phyloP scores from a whole-genome alignment of 306 rosid genomes.

The Glycine tomentella region DNA sequence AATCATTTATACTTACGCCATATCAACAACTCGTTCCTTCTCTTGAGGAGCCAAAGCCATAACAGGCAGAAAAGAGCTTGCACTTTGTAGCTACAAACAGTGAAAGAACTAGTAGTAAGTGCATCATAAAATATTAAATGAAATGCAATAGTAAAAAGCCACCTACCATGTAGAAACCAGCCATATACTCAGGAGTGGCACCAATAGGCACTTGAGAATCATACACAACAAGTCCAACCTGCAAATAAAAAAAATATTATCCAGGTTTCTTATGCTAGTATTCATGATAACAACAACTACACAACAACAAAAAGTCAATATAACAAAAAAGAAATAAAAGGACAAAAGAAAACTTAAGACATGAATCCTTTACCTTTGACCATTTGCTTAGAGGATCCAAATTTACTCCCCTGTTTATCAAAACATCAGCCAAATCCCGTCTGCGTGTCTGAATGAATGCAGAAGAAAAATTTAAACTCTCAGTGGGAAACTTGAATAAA shows the following conservation, averaged over 20 bases:
- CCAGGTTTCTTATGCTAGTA: background rate
- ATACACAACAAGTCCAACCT: conserved; percentile 98
- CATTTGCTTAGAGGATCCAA: conserved; percentile 94
- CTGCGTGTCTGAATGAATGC: conserved; percentile 73
- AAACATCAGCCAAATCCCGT: conserved; percentile 91
- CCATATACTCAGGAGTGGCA: conserved; percentile 99
- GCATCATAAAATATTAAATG: conserved; percentile 6
- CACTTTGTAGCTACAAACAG: conserved; percentile 83
- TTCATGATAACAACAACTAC: background rate
- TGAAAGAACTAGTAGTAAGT: conserved; percentile 29
- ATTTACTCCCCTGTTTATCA: conserved; percentile 94
- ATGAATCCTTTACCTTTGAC: conserved; percentile 77
- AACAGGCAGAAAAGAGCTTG: conserved; percentile 96
- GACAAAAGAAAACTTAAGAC: conserved; percentile 3
- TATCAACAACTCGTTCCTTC: conserved; percentile 90
- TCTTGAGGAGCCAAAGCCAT: conserved; percentile 99
- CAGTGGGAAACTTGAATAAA: conserved; percentile 14
- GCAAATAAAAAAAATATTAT: conserved; percentile 3
- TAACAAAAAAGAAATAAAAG: background rate
- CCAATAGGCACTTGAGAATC: conserved; percentile 98
- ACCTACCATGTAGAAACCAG: conserved; percentile 93
- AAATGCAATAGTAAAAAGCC: conserved; percentile 38
- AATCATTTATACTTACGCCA: conserved; percentile 79
- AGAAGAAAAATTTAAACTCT: conserved; percentile 19
- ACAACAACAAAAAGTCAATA: background rate